Base-by-base conservation (phyloP, 2,329 filamentous ascomycete species). In the Colletotrichum tropicicola region DNA sequence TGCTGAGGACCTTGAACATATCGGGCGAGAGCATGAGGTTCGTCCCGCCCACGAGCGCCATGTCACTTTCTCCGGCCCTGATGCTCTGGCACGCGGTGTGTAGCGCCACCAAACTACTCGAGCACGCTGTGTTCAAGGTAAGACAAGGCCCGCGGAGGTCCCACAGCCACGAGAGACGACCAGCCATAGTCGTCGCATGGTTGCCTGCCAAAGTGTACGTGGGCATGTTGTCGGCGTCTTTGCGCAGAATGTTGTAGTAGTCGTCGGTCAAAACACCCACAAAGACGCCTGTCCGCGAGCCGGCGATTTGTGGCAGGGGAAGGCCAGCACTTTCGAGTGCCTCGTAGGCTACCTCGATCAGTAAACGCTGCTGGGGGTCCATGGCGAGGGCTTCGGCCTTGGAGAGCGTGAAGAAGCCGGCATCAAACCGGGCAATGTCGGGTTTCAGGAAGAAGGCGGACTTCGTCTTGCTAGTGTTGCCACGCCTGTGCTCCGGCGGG, bases 251-350 rank as follows among this genome's bases (percentile, higher is more conserved):
- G 13, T 79, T 75, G 49, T 75, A 70, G 59, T 78, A 81, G 70
- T 82, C 80, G 6, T 17, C 28, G 28, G 23, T 45, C 25, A 56
- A 78, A 1, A 68, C 69, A 2, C 75, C 77, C 3, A 76, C 74
- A 19, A 76, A 82, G 5, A 81, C 78, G 3, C 70, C 76, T 1
- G 79, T 77, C 12, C 78, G 70, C 48, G 60, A 76, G 72, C 49
- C 59, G 25, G 32, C 10, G 27, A 66, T 23, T 35, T 52, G 12
- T n/a, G 47, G 12, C 49, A 59, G 51, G 52, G 64, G 49, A 12
- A 62, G 56, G 7, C 70, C 70, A 4, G 68, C 70, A 62, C 71
- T 71, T 39, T 75, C 72, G 32, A 74, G 66, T 6, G 71, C 65
- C 45, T 75, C 71, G 44, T 71, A 73, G 6, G 70, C 70, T 30